Evolutionary conservation across 2,329 filamentous ascomycete genomes (phyloP).

Genomic region (Geosmithia putterillii): DNA sequence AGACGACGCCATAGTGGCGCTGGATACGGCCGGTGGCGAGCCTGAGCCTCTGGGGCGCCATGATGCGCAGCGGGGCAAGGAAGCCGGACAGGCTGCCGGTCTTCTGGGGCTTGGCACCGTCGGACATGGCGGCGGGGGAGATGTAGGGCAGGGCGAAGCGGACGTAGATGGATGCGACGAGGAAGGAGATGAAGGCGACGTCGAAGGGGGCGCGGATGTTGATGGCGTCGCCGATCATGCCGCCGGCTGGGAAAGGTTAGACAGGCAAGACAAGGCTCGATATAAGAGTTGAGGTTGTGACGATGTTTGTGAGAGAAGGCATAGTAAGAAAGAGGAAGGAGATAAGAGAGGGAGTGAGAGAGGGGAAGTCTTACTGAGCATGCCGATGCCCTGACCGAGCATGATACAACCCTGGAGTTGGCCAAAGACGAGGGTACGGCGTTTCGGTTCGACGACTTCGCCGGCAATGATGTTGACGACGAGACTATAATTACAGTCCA

Average conservation of each 20-base stretch:
- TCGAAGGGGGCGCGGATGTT: conserved; percentile 54
- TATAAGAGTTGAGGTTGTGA: not conserved
- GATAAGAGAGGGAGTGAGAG: not conserved
- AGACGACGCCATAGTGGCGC: conserved; percentile 48
- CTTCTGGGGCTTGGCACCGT: conserved; percentile 14
- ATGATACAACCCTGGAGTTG: conserved; percentile 54
- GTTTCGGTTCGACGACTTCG: conserved; percentile 46
- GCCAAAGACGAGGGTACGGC: conserved; percentile 53
- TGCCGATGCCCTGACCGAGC: conserved; percentile 53
- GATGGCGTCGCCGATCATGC: conserved; percentile 49
- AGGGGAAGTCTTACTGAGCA: conserved; percentile 28
- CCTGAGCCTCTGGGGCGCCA: conserved; percentile 43
- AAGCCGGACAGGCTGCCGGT: conserved; percentile 34
- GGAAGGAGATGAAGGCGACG: conserved; percentile 46
- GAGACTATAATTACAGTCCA: conserved; percentile 22
- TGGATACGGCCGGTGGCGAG: conserved; percentile 34
- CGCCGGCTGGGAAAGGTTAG: conserved; percentile 32
- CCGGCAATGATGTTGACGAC: conserved; percentile 57
- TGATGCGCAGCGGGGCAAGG: conserved; percentile 50
- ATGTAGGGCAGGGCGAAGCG: conserved; percentile 35
- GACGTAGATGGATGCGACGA: conserved; percentile 28
- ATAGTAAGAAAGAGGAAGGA: not conserved
- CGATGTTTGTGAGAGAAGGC: too few relatives aligned
- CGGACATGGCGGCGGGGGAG: conserved; percentile 24
- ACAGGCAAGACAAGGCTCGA: not conserved